Percentiles rank a stretch among this genome's conserved stretches.
Evolutionary conservation across 495 filamentous ascomycete genomes (phyloP).

Genomic region (Lasiosphaeris hirsuta): DNA sequence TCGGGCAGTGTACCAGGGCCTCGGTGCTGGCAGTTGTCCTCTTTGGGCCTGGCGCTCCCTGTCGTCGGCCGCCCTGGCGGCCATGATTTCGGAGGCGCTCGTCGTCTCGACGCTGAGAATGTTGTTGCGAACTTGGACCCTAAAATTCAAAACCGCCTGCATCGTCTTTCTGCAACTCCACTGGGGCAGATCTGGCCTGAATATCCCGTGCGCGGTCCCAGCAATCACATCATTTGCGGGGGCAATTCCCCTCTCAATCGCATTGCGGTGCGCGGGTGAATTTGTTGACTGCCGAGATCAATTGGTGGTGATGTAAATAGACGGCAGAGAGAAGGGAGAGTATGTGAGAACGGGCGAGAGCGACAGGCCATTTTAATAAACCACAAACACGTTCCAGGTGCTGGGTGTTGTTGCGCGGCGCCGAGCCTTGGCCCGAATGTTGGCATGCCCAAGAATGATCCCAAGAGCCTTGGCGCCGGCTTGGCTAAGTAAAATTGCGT

Average conservation of each 20-base stretch:
- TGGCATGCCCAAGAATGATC: slow-evolving; percentile 6
- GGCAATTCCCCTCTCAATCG: no score
- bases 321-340: not conserved
- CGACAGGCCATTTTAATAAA: slow-evolving; percentile 8
- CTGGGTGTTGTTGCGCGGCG: slow-evolving; percentile 9
- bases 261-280: no score
- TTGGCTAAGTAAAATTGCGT: slow-evolving; percentile 8
- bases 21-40: not conserved
- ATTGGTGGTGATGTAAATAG: not conserved
- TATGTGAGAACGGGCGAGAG: not conserved
- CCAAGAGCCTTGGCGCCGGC: slow-evolving; percentile 10
- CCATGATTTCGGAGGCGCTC: not conserved
- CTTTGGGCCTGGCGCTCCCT: not conserved
- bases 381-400: slow-evolving; percentile 3
- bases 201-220: no score
- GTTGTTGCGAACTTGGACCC: not conserved
- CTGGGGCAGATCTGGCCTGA: no score
- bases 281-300: no score
- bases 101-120: not conserved
- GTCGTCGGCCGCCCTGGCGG: not conserved
- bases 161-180: no score
- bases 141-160: not conserved
- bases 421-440: slow-evolving; percentile 14
- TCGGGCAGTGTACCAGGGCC: slow-evolving; percentile 8
- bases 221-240: no score